Conservation (phyloP, 345 rosid species). For the Lumnitzera littorea region DNA sequence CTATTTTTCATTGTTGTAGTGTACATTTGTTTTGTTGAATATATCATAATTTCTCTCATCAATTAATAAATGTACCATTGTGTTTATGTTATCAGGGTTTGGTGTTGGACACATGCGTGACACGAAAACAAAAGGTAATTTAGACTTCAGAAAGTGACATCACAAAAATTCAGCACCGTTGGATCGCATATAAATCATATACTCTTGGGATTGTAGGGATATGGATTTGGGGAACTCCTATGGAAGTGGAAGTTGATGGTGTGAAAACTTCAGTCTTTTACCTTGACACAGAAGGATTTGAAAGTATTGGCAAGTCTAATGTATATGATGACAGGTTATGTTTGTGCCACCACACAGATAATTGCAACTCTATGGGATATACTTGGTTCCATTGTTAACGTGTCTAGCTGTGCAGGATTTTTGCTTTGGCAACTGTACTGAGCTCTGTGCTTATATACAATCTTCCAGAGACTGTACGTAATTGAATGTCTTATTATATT, state of each 20-base stretch:
- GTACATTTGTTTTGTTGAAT: neutral
- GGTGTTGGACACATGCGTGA: conserved; percentile 99
- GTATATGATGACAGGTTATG: conserved; percentile 92
- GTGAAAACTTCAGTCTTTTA: conserved; percentile 80
- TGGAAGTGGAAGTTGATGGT: conserved; percentile 69
- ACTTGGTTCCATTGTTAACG: no score
- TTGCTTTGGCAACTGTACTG: conserved; percentile 95
- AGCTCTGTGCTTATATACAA: conserved; percentile 96
- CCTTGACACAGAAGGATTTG: conserved; percentile 98
- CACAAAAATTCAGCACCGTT: no score
- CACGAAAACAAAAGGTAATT: conserved; percentile 91
- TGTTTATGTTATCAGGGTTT: conserved; percentile 52
- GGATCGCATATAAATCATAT: neutral
- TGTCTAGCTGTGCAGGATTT: conserved; percentile 56
- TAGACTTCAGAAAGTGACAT: no score
- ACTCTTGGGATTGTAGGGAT: conserved; percentile 46
- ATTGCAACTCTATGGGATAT: no score
- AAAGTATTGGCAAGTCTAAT: conserved; percentile 97
- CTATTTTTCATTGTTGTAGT: conserved; percentile 3
- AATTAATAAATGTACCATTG: neutral
- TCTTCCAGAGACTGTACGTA: conserved; percentile 93
- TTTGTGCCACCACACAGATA: neutral
- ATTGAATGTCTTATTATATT: conserved; percentile 1
- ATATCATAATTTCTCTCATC: neutral
- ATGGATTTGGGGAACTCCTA: conserved; percentile 99